Percentiles rank a stretch among this genome's conserved stretches.
These are phyloP conservation scores for Thermoascus crustaceus DNA, from an alignment of 2,329 filamentous ascomycete species.

Conservation along the genomic window DNA sequence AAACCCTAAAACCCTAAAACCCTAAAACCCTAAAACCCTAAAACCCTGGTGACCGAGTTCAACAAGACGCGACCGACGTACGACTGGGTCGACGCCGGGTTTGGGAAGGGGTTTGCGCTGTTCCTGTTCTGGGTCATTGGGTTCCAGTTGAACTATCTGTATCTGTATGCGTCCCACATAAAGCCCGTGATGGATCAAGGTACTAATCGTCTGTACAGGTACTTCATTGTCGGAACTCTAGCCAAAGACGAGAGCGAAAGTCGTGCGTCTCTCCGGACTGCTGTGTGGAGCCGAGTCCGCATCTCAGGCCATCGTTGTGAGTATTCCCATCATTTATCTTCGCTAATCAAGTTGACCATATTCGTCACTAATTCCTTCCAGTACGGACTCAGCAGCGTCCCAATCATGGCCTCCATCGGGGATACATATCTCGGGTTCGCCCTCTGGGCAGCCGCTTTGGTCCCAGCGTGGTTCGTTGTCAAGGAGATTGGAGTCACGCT, in stretches of 20 bases:
- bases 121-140: slow-evolving; percentile 60
- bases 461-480: slow-evolving; percentile 60
- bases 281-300: slow-evolving; percentile 64
- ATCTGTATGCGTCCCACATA: slow-evolving; percentile 42
- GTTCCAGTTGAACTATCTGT: slow-evolving; percentile 68
- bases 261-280: slow-evolving; percentile 60
- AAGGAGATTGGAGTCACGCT: slow-evolving; percentile 43
- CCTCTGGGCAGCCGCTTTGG: slow-evolving; percentile 56
- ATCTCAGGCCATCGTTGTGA: slow-evolving; percentile 59
- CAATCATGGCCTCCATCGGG: slow-evolving; percentile 56
- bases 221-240: slow-evolving; percentile 62
- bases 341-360: too few relatives aligned
- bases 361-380: too few relatives aligned
- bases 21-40: too few relatives aligned
- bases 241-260: slow-evolving; percentile 53
- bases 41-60: slow-evolving; percentile 55
- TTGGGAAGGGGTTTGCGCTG: slow-evolving; percentile 58
- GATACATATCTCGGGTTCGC: slow-evolving; percentile 63
- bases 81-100: slow-evolving; percentile 58
- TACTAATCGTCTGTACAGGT: slow-evolving; percentile 35
- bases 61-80: slow-evolving; percentile 49
- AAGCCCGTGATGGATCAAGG: neutral
- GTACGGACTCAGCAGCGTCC: slow-evolving; percentile 58
- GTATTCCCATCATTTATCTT: too few relatives aligned
- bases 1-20: too few relatives aligned